A percentile compares a stretch with the other conserved stretches of the same genome.
Evolutionary conservation across 2,329 filamentous ascomycete genomes (phyloP).

Genomic region (Camillea tinctor): DNA sequence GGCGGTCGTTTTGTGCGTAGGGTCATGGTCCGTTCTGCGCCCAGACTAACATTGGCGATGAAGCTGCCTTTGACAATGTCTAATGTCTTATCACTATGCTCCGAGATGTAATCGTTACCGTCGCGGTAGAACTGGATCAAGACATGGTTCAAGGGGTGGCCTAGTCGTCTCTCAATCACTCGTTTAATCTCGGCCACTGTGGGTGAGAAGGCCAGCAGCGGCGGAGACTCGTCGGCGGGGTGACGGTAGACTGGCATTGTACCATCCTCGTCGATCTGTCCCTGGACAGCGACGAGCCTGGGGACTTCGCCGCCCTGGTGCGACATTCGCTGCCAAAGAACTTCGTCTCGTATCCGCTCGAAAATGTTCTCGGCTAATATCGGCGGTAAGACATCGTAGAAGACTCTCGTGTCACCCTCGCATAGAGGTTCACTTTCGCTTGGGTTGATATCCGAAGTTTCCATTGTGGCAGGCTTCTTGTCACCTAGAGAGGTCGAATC

Average conservation of each 20-base stretch:
- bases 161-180: constrained; percentile 68
- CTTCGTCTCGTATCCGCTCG: constrained; percentile 67
- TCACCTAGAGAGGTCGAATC: background rate
- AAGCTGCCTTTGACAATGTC: constrained; percentile 79
- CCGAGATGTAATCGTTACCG: constrained; percentile 87
- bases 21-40: constrained; percentile 85
- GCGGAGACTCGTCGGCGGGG: constrained; percentile 83
- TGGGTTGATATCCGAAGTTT: constrained; percentile 3
- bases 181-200: constrained; percentile 67
- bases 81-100: constrained; percentile 95
- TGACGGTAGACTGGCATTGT: constrained; percentile 91
- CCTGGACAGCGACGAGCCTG: constrained; percentile 86
- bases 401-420: constrained; percentile 76
- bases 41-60: constrained; percentile 93
- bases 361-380: constrained; percentile 62
- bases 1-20: constrained; percentile 73
- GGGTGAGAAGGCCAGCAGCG: constrained; percentile 71
- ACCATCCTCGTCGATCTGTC: constrained; percentile 65
- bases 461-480: constrained; percentile 15
- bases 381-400: constrained; percentile 65
- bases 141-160: constrained; percentile 84
- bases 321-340: constrained; percentile 88
- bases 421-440: constrained; percentile 57
- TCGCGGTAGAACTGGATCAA: constrained; percentile 91
- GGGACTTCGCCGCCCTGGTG: constrained; percentile 91